Evolutionary conservation across 331 rosid species (phyloP).

Genomic region (Malus hybrid): DNA sequence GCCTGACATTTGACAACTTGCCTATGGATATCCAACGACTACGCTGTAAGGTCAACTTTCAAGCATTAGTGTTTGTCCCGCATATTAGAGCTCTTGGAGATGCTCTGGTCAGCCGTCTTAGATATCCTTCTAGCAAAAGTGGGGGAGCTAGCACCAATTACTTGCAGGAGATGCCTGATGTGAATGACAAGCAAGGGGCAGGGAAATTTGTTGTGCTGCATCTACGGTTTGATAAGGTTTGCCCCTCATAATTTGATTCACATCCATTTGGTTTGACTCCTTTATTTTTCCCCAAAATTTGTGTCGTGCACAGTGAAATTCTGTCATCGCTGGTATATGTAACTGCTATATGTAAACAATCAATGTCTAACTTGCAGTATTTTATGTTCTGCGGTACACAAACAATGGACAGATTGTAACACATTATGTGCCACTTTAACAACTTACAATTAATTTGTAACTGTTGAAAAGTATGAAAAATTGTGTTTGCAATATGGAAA

Average conservation of each 20-base stretch:
- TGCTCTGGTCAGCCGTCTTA: slow-evolving; percentile 66
- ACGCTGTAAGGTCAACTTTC: slow-evolving; percentile 84
- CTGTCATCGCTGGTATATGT: neutral
- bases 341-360: neutral
- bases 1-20: slow-evolving; percentile 74
- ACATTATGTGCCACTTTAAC: too few relatives aligned
- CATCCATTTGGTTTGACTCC: neutral
- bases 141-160: slow-evolving; percentile 32
- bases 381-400: neutral
- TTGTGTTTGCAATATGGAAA: neutral
- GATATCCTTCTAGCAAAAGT: slow-evolving; percentile 34
- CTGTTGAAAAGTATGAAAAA: neutral
- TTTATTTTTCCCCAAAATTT: neutral
- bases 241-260: neutral
- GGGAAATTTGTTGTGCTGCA: slow-evolving; percentile 79
- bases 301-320: neutral
- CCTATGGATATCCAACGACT: slow-evolving; percentile 74
- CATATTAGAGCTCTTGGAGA: slow-evolving; percentile 74
- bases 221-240: slow-evolving; percentile 88
- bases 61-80: slow-evolving; percentile 79
- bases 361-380: neutral
- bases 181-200: slow-evolving; percentile 24
- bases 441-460: neutral
- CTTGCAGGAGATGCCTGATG: slow-evolving; percentile 39
- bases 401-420: too few relatives aligned